Evolutionary conservation across 73 alveolate species (phyloP), one percentile per base, ranked within the genome.

Genomic region (Blepharisma japonicum): DNA sequence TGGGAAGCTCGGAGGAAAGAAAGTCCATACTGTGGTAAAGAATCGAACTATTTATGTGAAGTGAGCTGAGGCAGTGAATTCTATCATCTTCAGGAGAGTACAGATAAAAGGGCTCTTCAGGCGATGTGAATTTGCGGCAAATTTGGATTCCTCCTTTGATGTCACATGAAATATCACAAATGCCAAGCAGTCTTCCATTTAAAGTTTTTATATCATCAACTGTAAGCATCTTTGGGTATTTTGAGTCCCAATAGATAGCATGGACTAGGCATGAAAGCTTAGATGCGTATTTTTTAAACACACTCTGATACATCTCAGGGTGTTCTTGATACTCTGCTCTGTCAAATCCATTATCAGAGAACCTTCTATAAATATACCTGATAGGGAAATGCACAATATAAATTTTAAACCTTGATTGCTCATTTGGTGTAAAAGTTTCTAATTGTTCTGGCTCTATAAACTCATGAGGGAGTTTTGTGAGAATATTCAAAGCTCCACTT

Each of bases 131-230:
- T 54, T 81, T 83, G 46, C 61, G 71, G 46, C 80, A 70, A 70
- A 47, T 25, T 45, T 94, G 91, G 0, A 89, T 78, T 5, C 96
- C 84, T 49, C 98, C 98, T 80, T 81, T 89, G 51, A 87, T 56
- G 82, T 94, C 98, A 47, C 97, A 95, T 3, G 97, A 85, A 55
- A 94, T 92, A 79, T 94, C 98, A 53, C 97, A 92, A 56, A 93
- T 86, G 7, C 97, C 98, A 18, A 88, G 67, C 14, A 93, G 80
- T 76, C 83, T 87, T 47, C 8, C 20, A 47, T 25, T 23, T 20
- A 18, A n/a, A 7, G n/a, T 6, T 9, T 55, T 6, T 9, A 77
- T 23, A 48, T 54, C 83, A 14, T 55, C 83, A n/a, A 8, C 38
- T 47, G 81, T 9, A 2, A 74, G 20, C 49, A 77, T 23, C 20